A percentile compares a stretch with the other conserved stretches of the same genome.
phyloP scores from a whole-genome alignment of 1,284 basidiomycete species.

The Apiotrichum laibachii region DNA sequence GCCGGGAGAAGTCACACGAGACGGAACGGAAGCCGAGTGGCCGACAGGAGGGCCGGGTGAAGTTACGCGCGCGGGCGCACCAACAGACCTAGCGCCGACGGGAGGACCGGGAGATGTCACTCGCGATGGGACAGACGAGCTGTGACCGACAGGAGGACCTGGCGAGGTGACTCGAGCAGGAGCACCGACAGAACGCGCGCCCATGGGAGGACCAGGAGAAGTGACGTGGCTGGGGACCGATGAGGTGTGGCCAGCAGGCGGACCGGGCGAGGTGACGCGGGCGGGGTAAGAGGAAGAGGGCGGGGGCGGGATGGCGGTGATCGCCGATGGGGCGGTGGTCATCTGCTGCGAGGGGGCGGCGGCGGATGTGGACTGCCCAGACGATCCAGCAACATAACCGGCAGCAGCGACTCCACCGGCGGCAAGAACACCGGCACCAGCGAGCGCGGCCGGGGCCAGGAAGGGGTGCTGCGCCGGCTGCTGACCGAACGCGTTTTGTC shows the following conservation, averaged over 20 bases:
- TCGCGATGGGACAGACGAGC: not conserved
- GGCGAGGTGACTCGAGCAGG: conserved; percentile 2
- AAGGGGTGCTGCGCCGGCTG: not conserved
- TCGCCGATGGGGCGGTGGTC: not conserved
- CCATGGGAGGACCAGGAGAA: conserved; percentile 17
- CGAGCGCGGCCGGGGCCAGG: not conserved
- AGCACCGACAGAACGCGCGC: conserved; percentile 15
- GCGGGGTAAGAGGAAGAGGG: conserved; percentile 9
- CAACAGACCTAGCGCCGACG: not conserved
- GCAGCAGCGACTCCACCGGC: not conserved
- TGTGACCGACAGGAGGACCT: conserved; percentile 1
- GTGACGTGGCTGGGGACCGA: not conserved
- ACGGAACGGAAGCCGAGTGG: not conserved
- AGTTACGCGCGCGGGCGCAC: not conserved
- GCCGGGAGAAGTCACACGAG: not conserved
- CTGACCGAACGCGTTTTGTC: not conserved
- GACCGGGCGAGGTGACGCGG: not conserved
- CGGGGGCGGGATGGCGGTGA: not conserved
- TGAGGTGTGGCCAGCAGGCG: not conserved
- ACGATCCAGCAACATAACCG: not conserved
- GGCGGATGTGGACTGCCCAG: conserved; percentile 32
- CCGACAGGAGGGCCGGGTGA: conserved; percentile 1
- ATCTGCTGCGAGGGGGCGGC: conserved; percentile 10
- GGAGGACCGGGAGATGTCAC: conserved; percentile 2
- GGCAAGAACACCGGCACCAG: not conserved